phyloP scores from a whole-genome alignment of 257 asterid genomes.

The Lavandula angustifolia region DNA sequence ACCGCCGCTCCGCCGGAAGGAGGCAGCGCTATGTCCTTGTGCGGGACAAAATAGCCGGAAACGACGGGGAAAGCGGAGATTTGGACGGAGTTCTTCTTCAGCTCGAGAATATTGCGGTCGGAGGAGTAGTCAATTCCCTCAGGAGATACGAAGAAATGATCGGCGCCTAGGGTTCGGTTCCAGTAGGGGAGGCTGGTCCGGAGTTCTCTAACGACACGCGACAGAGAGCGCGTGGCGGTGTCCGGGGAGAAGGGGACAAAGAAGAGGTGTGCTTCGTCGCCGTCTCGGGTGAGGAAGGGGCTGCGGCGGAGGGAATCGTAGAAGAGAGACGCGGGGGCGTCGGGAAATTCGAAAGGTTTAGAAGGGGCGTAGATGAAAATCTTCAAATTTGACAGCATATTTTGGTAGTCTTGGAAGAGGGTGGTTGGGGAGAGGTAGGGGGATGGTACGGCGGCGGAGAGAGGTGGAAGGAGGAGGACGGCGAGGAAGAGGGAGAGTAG shows the following conservation, averaged over 20 bases:
- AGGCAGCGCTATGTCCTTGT: slow-evolving; percentile 74
- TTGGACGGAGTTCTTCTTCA: slow-evolving; percentile 84
- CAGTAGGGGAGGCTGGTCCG: slow-evolving; percentile 60
- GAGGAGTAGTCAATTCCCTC: slow-evolving; percentile 70
- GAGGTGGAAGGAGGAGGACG: slow-evolving; percentile 22
- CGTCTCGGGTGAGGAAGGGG: slow-evolving; percentile 55
- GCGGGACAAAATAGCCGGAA: slow-evolving; percentile 76
- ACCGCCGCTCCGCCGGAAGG: slow-evolving; percentile 38
- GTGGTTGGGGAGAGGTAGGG: slow-evolving; percentile 69
- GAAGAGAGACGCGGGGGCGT: slow-evolving; percentile 57
- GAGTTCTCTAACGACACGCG: slow-evolving; percentile 61
- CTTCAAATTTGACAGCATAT: slow-evolving; percentile 61
- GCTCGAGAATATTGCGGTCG: slow-evolving; percentile 74
- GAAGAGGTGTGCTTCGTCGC: slow-evolving; percentile 75
- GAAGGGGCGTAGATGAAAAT: slow-evolving; percentile 64
- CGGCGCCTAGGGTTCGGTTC: slow-evolving; percentile 96
- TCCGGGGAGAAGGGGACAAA: slow-evolving; percentile 71
- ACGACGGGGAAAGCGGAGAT: slow-evolving; percentile 68
- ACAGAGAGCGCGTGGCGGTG: slow-evolving; percentile 59
- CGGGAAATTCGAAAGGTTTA: slow-evolving; percentile 40
- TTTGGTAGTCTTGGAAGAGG: slow-evolving; percentile 54
- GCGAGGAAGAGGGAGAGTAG: slow-evolving; percentile 19
- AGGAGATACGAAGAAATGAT: slow-evolving; percentile 70
- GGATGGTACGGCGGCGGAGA: slow-evolving; percentile 37
- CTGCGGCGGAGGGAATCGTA: slow-evolving; percentile 57